Conservation (phyloP, 345 rosid genomes). For the Eucalyptus erythrocorys region DNA sequence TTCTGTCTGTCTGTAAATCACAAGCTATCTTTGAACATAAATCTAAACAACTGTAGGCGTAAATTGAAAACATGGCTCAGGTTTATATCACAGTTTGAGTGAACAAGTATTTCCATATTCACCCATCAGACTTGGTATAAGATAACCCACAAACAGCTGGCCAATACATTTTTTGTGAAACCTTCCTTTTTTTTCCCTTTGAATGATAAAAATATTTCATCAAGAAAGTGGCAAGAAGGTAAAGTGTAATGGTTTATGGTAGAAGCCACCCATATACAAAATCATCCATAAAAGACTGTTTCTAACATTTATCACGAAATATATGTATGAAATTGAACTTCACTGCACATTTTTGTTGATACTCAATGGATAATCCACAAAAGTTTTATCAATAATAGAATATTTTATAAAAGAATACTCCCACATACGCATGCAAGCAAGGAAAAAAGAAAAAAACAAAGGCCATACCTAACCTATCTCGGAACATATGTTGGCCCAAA, state of each 20-base stretch:
- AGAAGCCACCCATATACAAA: not conserved
- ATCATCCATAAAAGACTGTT: not conserved
- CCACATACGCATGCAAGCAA: not conserved
- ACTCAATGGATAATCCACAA: not conserved
- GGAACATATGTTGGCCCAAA: conserved; percentile 37
- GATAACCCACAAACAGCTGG: not conserved
- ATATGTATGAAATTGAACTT: not conserved
- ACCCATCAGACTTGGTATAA: not conserved
- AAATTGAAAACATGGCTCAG: not conserved
- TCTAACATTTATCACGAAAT: not conserved
- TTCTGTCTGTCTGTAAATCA: not conserved
- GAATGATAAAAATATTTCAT: not conserved
- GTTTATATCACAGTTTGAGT: not conserved
- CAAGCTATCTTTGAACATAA: not conserved
- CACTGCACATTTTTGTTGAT: not conserved
- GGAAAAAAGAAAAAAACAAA: not conserved
- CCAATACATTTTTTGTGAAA: not conserved
- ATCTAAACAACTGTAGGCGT: not conserved
- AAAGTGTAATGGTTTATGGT: not conserved
- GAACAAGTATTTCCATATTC: not conserved
- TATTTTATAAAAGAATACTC: not conserved
- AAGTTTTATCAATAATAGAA: not conserved
- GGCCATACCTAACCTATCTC: conserved; percentile 40
- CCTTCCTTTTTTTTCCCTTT: not conserved
- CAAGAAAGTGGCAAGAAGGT: not conserved